A percentile compares a stretch with the other conserved stretches of the same genome.
Conservation (phyloP, 345 rosid genomes). For the Jatropha curcas region DNA sequence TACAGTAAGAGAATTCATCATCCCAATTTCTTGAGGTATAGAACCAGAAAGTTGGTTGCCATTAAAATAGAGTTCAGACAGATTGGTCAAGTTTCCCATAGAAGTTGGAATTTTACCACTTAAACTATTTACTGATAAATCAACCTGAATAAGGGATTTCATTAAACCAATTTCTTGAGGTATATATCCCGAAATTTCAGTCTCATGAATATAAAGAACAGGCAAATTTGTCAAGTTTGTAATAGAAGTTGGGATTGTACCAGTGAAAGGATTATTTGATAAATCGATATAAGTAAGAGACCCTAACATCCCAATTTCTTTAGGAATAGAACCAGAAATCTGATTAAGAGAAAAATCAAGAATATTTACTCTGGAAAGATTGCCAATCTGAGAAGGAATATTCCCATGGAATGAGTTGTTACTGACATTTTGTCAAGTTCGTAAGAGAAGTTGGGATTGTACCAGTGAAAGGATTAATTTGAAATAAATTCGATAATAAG, state of each 20-base stretch:
- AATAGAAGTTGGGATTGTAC: not conserved
- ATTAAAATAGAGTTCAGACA: not conserved
- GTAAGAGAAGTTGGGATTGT: no score
- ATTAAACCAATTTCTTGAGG: slow-evolving; percentile 30
- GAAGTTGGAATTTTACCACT: slow-evolving; percentile 32
- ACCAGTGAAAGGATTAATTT: no score
- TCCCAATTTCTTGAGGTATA: slow-evolving; percentile 3
- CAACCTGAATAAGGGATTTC: slow-evolving; percentile 17
- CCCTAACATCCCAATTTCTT: not conserved
- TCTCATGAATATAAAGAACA: not conserved
- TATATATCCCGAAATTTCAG: slow-evolving; percentile 14
- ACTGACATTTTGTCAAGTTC: no score
- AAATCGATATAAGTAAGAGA: slow-evolving; percentile 9
- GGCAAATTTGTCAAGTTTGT: slow-evolving; percentile 5
- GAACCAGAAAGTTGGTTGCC: no score
- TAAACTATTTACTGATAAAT: slow-evolving; percentile 24
- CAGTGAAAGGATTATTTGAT: not conserved
- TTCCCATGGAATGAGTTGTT: slow-evolving; percentile 17
- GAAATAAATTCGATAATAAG: no score
- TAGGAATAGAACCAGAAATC: slow-evolving; percentile 16
- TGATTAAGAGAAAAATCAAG: slow-evolving; percentile 22
- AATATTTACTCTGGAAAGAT: slow-evolving; percentile 16
- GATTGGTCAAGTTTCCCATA: slow-evolving; percentile 20
- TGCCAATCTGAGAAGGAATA: slow-evolving; percentile 25
- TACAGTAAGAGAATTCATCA: no score